phyloP scores from a whole-genome alignment of 202 grass and related monocot genomes.

The Cymbopogon flexuosus region DNA sequence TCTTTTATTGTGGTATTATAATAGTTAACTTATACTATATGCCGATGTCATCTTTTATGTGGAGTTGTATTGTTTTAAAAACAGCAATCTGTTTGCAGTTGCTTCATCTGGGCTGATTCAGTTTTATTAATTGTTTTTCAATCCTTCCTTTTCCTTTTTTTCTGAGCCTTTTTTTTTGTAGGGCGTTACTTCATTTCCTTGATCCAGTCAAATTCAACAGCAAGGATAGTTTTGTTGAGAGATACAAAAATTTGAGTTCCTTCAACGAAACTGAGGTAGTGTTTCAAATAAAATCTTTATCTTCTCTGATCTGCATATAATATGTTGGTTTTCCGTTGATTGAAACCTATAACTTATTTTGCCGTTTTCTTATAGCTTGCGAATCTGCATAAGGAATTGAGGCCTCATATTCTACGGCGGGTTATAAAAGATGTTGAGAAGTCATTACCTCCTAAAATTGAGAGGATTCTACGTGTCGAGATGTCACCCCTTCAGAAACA shows the following conservation, averaged over 20 bases:
- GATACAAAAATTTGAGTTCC: conserved; percentile 95
- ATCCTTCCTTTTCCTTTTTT: neutral
- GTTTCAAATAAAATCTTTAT: neutral
- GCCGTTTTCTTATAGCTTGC: conserved; percentile 58
- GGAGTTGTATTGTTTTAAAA: neutral
- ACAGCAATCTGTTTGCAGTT: neutral
- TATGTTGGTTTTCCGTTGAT: conserved; percentile 16
- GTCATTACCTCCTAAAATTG: conserved; percentile 98
- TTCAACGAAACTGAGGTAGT: conserved; percentile 93
- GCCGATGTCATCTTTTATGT: neutral
- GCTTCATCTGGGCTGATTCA: neutral
- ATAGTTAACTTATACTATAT: conserved; percentile 8
- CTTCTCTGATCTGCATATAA: neutral
- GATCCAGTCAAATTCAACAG: conserved; percentile 82
- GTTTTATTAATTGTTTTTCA: neutral
- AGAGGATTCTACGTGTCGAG: conserved; percentile 86
- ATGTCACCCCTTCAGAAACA: conserved; percentile 99
- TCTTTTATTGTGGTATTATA: conserved; percentile 6
- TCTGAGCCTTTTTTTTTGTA: conserved; percentile 19
- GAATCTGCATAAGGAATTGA: conserved; percentile 97
- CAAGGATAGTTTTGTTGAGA: conserved; percentile 98
- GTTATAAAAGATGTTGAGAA: conserved; percentile 99
- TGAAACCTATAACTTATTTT: conserved; percentile 19
- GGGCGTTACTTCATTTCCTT: conserved; percentile 99
- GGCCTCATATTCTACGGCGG: conserved; percentile 88